Base-by-base conservation (phyloP, 1,139 yeast genomes). In the Pichia sp. region DNA sequence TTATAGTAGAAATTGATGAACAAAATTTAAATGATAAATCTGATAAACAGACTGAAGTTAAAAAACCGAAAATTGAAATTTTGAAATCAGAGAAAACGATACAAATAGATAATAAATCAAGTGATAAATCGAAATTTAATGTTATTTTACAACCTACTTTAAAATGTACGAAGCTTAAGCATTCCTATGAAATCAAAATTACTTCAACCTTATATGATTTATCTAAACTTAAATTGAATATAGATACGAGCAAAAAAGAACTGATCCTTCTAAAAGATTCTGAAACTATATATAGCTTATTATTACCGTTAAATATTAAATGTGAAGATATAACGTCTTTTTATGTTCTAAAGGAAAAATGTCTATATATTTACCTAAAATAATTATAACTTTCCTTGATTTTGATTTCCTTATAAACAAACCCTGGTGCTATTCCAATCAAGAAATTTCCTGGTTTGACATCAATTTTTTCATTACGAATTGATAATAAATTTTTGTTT, bases 311-410 rank as follows among this genome's bases (percentile, higher is more conserved):
- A 20, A 40, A 38, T 25, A 39, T 41, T 12, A 29, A 30, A 6
- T 49, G 50, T 4, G 35, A 35, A 3, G 16, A 37, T 12, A 24
- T 48, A 12, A 39, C 32, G 1, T 30, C 48, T 5, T 51, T 44
- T 36, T 48, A 31, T 35, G 35, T 43, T 9, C 32, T n/a, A 27
- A 30, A 40, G 12, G 47, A 46, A 7, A 10, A 31, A 12, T 30
- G 16, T 9, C 23, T 50, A 9, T 37, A 44, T 31, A 39, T 51
- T 12, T 51, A 35, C 31, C 40, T 46, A 20, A 44, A 43, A 40
- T 49, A 30, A 30, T 9, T 6, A 29, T 11, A 6, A 4, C 25
- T 11, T 32, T 23, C 4, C 22, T 4, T 11, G 11, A 32, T 23
- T 22, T 22, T 32, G 6, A 22, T 11, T 10, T 23, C 26, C 6